phyloP scores from a whole-genome alignment of 2,329 filamentous ascomycete genomes.

The Microcyclosporella mali region DNA sequence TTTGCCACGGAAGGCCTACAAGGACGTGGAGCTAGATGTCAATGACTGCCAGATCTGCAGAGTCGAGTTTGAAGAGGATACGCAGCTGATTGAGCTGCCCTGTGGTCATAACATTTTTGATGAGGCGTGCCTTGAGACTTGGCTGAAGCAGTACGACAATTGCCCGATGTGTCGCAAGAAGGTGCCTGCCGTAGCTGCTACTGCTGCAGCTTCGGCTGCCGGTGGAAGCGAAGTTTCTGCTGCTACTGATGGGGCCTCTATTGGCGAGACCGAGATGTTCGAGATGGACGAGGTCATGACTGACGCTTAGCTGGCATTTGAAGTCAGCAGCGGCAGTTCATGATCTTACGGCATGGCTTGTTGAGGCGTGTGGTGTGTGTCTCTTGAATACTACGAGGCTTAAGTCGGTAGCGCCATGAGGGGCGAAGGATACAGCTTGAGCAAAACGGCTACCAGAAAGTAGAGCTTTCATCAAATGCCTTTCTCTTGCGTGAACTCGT shows the following conservation, averaged over 20 bases:
- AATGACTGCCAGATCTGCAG: conserved; percentile 16
- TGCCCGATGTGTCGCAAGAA: conserved; percentile 21
- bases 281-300: conserved; percentile 3
- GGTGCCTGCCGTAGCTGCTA: conserved; percentile 1
- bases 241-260: not conserved
- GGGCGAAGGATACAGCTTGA: no score
- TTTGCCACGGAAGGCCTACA: conserved; percentile 13
- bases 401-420: no score
- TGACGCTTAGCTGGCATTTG: not conserved
- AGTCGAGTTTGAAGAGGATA: conserved; percentile 13
- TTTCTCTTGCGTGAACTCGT: no score
- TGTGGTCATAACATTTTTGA: conserved; percentile 20
- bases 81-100: conserved; percentile 14
- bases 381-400: no score
- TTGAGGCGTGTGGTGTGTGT: not conserved
- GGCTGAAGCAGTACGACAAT: conserved; percentile 14
- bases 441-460: not conserved
- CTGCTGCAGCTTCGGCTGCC: no score
- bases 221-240: no score
- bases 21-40: conserved; percentile 5
- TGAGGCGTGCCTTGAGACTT: conserved; percentile 1
- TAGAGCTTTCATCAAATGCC: not conserved
- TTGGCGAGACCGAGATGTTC: not conserved
- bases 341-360: not conserved
- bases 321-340: no score